phyloP scores from a whole-genome alignment of 129 eudicot species.

The Kitagawia praeruptora region DNA sequence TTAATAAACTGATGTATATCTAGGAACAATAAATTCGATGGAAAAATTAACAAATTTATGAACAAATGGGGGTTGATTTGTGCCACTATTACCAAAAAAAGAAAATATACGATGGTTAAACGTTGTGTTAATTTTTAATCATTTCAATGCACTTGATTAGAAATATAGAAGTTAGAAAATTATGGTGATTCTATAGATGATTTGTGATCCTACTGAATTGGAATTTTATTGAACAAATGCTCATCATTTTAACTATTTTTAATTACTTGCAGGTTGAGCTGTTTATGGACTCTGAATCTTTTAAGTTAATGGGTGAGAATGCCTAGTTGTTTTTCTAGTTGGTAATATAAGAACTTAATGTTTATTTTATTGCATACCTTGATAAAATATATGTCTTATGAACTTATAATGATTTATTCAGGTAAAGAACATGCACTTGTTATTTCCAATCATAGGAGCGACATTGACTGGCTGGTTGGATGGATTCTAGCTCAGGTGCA shows the following conservation, averaged over 20 bases:
- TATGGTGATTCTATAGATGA: neutral
- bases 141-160: neutral
- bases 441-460: conserved; percentile 80
- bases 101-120: neutral
- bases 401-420: conserved; percentile 23
- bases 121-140: neutral
- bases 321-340: neutral
- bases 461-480: conserved; percentile 98
- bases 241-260: neutral
- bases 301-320: conserved; percentile 65
- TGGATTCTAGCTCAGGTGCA: conserved; percentile 94
- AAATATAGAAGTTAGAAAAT: neutral
- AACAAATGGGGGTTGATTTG: neutral
- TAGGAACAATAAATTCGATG: neutral
- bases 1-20: neutral
- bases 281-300: conserved; percentile 64
- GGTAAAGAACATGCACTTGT: conserved; percentile 95
- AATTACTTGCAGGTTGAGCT: conserved; percentile 46
- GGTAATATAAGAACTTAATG: neutral
- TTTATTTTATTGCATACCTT: neutral
- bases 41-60: neutral
- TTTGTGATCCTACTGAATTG: neutral
- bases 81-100: neutral
- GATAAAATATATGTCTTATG: neutral
- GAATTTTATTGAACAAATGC: neutral